Percentiles rank a stretch among this genome's conserved stretches.
Evolutionary conservation across 805 yeast species (phyloP).

Genomic region (Kodamaea sagamina): DNA sequence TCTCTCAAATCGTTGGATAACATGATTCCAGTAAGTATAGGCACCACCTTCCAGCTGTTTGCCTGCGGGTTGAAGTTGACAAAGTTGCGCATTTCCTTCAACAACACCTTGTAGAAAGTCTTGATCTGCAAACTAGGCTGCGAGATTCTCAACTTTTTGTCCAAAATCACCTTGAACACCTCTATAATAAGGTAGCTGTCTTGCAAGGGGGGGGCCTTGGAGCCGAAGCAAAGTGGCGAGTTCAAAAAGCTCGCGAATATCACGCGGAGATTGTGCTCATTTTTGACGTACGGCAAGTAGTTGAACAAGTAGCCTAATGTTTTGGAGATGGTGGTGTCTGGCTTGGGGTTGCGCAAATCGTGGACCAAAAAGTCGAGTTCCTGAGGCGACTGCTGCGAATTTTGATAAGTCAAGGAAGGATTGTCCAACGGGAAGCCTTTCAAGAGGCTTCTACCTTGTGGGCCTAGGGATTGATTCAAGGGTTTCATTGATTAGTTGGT

Average conservation of each 20-base stretch:
- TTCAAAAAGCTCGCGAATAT: slow-evolving; percentile 47
- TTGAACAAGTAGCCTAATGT: slow-evolving; percentile 50
- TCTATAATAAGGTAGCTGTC: slow-evolving; percentile 45
- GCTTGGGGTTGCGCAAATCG: slow-evolving; percentile 44
- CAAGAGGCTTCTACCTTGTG: slow-evolving; percentile 6
- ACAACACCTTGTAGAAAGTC: slow-evolving; percentile 42
- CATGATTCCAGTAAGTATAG: slow-evolving; percentile 48
- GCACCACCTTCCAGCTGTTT: slow-evolving; percentile 50
- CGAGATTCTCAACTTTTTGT: slow-evolving; percentile 47
- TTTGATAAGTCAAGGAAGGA: neutral
- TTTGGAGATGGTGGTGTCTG: slow-evolving; percentile 31
- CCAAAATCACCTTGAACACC: slow-evolving; percentile 47
- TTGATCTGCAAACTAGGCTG: slow-evolving; percentile 50
- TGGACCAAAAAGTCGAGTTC: slow-evolving; percentile 51
- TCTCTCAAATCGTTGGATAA: slow-evolving; percentile 39
- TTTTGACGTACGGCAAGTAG: slow-evolving; percentile 52
- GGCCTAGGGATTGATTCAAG: slow-evolving; percentile 8
- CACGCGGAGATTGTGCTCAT: slow-evolving; percentile 46
- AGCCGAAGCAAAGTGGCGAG: slow-evolving; percentile 40
- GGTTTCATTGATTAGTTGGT: no score
- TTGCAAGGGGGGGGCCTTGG: slow-evolving; percentile 23
- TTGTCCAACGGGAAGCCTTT: slow-evolving; percentile 1
- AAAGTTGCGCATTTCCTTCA: slow-evolving; percentile 36
- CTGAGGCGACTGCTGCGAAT: slow-evolving; percentile 26
- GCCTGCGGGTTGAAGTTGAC: slow-evolving; percentile 27